A percentile compares a stretch with the other conserved stretches of the same genome.
These are phyloP conservation scores for Hamamelis virginiana DNA, from an alignment of 164 flowering plant species.

Conservation along the genomic window DNA sequence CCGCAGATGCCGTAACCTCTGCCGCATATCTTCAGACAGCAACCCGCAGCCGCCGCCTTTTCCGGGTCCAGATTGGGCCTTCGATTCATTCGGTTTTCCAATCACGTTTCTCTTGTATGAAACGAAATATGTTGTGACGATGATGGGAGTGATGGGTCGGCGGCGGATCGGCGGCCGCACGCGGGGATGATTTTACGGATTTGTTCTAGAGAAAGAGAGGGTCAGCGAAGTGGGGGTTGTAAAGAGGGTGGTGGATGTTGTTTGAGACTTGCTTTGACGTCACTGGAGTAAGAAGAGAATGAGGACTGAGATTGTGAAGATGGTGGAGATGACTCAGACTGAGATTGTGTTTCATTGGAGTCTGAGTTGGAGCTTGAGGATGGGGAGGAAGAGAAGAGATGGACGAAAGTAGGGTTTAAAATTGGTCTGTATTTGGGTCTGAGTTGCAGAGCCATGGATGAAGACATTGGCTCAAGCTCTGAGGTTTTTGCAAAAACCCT, in stretches of 20 bases:
- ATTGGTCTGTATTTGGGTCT: constrained; percentile 18
- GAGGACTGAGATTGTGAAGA: constrained; percentile 17
- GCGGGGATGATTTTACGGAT: constrained; percentile 52
- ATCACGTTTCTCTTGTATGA: constrained; percentile 38
- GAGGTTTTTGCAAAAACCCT: no score
- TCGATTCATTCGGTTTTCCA: constrained; percentile 9
- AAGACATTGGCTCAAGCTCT: neutral
- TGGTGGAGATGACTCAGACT: neutral
- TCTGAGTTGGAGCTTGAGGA: constrained; percentile 9
- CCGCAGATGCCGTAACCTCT: constrained; percentile 34
- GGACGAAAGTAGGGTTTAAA: constrained; percentile 30
- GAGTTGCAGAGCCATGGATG: constrained; percentile 31
- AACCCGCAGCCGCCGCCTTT: neutral
- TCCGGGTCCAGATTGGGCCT: no score
- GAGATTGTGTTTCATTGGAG: constrained; percentile 8
- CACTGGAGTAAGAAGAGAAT: constrained; percentile 29
- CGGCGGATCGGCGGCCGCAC: constrained; percentile 43
- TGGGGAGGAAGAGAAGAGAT: constrained; percentile 35
- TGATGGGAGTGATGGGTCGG: constrained; percentile 18
- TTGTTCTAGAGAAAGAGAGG: no score
- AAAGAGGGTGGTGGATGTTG: constrained; percentile 20
- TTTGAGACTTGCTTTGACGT: constrained; percentile 48
- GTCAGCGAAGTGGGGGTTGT: neutral
- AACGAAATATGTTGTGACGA: constrained; percentile 34
- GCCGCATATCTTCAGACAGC: constrained; percentile 34